A percentile compares a stretch with the other conserved stretches of the same genome.
phyloP scores from a whole-genome alignment of 2,329 filamentous ascomycete species.

The Claviceps africana region DNA sequence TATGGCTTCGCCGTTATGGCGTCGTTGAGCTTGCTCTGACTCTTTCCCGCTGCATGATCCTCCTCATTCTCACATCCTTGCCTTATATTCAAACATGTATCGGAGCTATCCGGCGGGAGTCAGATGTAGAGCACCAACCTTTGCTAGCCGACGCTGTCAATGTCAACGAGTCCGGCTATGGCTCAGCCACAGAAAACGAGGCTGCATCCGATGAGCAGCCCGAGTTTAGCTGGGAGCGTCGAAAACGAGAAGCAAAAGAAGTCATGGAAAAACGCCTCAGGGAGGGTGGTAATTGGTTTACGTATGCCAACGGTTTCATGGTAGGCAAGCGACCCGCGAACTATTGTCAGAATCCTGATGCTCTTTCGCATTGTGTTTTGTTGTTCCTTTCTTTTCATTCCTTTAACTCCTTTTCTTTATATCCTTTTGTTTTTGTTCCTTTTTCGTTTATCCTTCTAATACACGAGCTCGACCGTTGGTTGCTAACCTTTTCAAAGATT shows the following conservation, averaged over 20 bases:
- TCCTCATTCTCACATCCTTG: conserved; percentile 19
- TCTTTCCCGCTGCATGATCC: conserved; percentile 7
- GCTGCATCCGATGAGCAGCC: conserved; percentile 24
- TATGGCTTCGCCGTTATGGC: conserved; percentile 8
- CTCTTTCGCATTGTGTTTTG: too few species aligned
- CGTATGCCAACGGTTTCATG: conserved; percentile 60
- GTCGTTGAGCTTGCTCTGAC: conserved; percentile 13
- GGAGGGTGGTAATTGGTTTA: conserved; percentile 62
- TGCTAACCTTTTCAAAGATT: conserved; percentile 30
- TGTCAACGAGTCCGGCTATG: conserved; percentile 23
- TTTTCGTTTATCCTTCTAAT: too few species aligned
- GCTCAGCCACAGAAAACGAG: conserved; percentile 26
- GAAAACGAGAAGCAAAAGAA: conserved; percentile 38
- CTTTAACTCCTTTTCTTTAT: too few species aligned
- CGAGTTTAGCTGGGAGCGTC: conserved; percentile 42
- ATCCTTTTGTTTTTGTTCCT: too few species aligned
- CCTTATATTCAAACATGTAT: conserved; percentile 15
- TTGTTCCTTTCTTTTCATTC: too few species aligned
- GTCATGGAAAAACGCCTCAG: conserved; percentile 55
- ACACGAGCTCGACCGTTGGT: neutral
- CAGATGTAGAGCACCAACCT: conserved; percentile 45
- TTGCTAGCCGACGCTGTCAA: conserved; percentile 29
- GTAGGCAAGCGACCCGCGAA: conserved; percentile 19
- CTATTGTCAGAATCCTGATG: neutral
- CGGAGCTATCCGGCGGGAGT: conserved; percentile 10